Evolutionary conservation across 805 yeast species (phyloP), one percentile per base, ranked within the genome.

Genomic region (Lipomyces lipofer): DNA sequence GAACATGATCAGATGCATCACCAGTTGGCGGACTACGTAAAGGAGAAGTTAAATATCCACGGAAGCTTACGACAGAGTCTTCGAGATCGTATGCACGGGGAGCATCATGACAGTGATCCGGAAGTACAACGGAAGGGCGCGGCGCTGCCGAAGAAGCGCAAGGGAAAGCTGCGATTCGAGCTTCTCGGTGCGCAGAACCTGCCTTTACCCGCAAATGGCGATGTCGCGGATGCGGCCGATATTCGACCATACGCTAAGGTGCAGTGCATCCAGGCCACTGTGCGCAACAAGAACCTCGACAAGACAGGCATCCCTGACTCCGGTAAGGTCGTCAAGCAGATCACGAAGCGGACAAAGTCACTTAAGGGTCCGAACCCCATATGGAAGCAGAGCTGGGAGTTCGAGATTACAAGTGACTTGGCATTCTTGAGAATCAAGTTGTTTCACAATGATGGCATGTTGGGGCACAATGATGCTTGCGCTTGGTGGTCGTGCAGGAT

Each of bases 401-500:
- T n/a, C 27, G 43, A 35, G n/a, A 33, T 51, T 17, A 4, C 21
- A 12, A 39, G 46, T 25, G 54, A 51, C 15, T 30, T 51, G 21
- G 46, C 54, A 21, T 51, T 51, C 19, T 17, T 51, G 9, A 30
- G 54, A 2, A 7, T 51, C 36, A 51, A 51, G 32, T 33, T 51
- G 5, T 51, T 39, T 19, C 46, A 51, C 36, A 51, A 51, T 32
- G 47, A 45, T 27, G 50, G 54, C 8, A n/a, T 45, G 36, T 36
- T 51, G n/a, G 47, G 42, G 8, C 35, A 39, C 29, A 51, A 51
- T 25, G 49, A 46, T n/a, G 47, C 54, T 5, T 45, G 47, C 17
- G 43, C 48, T 19, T 51, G 54, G 50, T 51, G 50, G 50, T 46
- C 50, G 4, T n/a, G 24, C 12, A 22, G 54, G 33, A 39, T 51